phyloP scores from a whole-genome alignment of 352 stramenopile species.

The Globisporangium polare region DNA sequence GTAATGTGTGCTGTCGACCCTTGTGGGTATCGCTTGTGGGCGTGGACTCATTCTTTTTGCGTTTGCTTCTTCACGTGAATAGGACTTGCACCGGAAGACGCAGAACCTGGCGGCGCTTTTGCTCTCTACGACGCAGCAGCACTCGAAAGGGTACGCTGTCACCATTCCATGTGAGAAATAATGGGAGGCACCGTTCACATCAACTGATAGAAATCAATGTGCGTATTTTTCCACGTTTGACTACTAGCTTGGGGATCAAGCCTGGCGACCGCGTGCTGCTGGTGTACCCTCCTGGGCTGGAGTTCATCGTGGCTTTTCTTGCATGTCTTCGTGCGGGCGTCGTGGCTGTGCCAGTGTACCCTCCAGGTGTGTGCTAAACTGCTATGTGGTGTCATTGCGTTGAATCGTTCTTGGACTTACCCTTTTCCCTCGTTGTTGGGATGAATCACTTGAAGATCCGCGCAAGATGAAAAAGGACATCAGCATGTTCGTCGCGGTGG shows the following conservation, averaged over 20 bases:
- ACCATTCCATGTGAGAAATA: not conserved
- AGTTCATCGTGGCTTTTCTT: constrained; percentile 98
- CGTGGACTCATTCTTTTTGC: constrained; percentile 10
- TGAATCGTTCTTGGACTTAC: not conserved
- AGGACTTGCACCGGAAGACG: constrained; percentile 68
- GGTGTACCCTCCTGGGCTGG: constrained; percentile 95
- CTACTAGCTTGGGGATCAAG: constrained; percentile 47
- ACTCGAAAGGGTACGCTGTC: constrained; percentile 54
- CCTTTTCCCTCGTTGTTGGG: not conserved
- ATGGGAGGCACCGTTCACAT: not conserved
- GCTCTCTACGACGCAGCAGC: constrained; percentile 37
- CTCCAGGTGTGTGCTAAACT: constrained; percentile 31
- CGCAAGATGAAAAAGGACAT: constrained; percentile 94
- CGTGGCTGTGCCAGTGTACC: constrained; percentile 92
- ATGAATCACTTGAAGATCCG: constrained; percentile 65
- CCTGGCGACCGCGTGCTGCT: constrained; percentile 89
- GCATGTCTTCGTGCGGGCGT: constrained; percentile 93
- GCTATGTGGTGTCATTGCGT: not conserved
- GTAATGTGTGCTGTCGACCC: constrained; percentile 22
- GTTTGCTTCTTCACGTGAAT: not conserved
- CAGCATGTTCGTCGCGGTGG: constrained; percentile 94
- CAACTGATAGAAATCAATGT: not conserved
- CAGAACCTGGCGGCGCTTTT: constrained; percentile 71
- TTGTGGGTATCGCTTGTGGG: not conserved
- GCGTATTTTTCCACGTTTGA: not conserved